A percentile compares a stretch with the other conserved stretches of the same genome.
phyloP scores from a whole-genome alignment of 2,329 filamentous ascomycete species.

The Chrysoporthe austroafricana region DNA sequence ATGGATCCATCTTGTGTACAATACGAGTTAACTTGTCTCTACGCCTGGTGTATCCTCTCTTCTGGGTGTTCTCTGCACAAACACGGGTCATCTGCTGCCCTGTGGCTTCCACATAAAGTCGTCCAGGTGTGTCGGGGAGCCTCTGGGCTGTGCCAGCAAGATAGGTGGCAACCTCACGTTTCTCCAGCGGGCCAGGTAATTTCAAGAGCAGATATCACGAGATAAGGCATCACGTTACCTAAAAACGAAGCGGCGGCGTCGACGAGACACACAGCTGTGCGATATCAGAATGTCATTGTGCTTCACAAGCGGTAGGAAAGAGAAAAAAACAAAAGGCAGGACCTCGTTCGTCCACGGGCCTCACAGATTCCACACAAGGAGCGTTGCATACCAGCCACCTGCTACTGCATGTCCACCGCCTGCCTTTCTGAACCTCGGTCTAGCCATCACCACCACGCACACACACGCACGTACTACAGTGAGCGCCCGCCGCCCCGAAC shows the following conservation, averaged over 20 bases:
- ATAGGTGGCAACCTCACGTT: neutral
- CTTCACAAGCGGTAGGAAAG: neutral
- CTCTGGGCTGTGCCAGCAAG: neutral
- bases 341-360: neutral
- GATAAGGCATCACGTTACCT: too few relatives aligned
- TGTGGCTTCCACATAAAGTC: neutral
- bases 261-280: neutral
- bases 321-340: neutral
- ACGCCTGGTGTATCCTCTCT: neutral
- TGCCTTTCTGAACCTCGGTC: neutral
- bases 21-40: constrained; percentile 29
- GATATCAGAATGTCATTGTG: neutral
- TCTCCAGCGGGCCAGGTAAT: neutral
- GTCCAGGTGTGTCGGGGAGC: too few relatives aligned
- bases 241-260: neutral
- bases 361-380: neutral
- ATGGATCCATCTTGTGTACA: constrained; percentile 29
- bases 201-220: neutral
- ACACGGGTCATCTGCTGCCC: neutral
- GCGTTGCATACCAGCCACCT: neutral
- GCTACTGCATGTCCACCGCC: neutral
- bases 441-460: neutral
- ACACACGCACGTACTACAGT: neutral
- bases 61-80: neutral
- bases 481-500: neutral